A percentile compares a stretch with the other conserved stretches of the same genome.
These are phyloP conservation scores for Lecanicillium sp. DNA, from an alignment of 2,329 filamentous ascomycete genomes.

Conservation along the genomic window DNA sequence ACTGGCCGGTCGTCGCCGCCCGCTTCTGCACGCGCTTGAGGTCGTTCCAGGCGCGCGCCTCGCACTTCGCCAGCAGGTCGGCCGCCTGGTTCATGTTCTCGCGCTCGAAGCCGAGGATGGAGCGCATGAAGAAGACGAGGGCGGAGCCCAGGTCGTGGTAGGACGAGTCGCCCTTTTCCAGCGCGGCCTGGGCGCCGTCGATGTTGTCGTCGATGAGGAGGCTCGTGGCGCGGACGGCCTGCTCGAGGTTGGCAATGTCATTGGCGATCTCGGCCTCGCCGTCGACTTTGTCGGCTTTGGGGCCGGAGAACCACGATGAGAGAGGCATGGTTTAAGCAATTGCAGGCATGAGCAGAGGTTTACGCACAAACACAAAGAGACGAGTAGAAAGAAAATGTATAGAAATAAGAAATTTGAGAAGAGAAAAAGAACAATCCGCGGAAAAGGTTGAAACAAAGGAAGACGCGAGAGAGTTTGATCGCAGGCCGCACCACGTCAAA, in stretches of 20 bases:
- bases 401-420: too few relatives aligned
- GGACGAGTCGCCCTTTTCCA: conserved; percentile 69
- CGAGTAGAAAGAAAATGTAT: too few relatives aligned
- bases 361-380: too few relatives aligned
- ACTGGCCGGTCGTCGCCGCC: conserved; percentile 26
- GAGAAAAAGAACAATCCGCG: too few relatives aligned
- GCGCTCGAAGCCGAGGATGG: conserved; percentile 86
- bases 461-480: too few relatives aligned
- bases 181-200: conserved; percentile 67
- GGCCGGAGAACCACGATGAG: conserved; percentile 43
- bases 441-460: too few relatives aligned
- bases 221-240: conserved; percentile 58
- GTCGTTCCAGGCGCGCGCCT: conserved; percentile 69
- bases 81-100: conserved; percentile 81
- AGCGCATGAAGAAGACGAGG: conserved; percentile 77
- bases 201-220: conserved; percentile 88
- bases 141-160: conserved; percentile 83
- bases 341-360: too few relatives aligned
- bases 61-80: conserved; percentile 65
- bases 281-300: conserved; percentile 26
- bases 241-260: conserved; percentile 50
- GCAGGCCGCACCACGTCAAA: too few relatives aligned
- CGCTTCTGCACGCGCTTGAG: conserved; percentile 69
- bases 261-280: conserved; percentile 30
- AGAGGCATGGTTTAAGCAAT: conserved; percentile 36